Evolutionary conservation across 352 stramenopile species (phyloP), one percentile per base, ranked within the genome.

Genomic region (Phytophthora podocarpi): DNA sequence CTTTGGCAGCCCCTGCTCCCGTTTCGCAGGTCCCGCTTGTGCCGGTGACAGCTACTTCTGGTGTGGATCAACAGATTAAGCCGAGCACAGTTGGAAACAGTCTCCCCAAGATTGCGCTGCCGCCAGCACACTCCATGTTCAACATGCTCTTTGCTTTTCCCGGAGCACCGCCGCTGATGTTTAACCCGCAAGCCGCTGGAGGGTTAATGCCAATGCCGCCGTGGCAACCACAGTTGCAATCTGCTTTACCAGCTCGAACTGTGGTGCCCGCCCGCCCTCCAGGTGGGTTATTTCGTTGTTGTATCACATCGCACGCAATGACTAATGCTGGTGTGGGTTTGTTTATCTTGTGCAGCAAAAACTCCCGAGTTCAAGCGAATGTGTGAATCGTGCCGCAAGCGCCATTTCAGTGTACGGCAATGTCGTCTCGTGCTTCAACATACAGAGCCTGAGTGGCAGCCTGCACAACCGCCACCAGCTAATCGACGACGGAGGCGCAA

Each of bases 391-490:
- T 93, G 84, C 50, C 76, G 79, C 10, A 86, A 88, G 28, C 59
- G 78, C 31, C 84, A 93, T 43, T 76, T 81, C 13, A 90, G 84
- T 43, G 53, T 90, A 27, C 74, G 85, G 18, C 67, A 80, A 35
- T 93, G 84, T 51, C 84, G 84, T 16, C 75, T 86, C n/a, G 74
- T 77, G 15, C 70, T 89, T 8, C 72, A 80, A 20, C 84, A 93
- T 59, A 90, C 72, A 34, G 73, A 74, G 16, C 80, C 84, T 5
- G 84, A 93, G 61, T 93, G 84, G 84, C 70, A 85, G 12, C 66
- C 65, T 48, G 35, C 48, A 30, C 40, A 74, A 45, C 52, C 43
- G 16, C 50, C 71, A 40, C 35, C 66, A 40, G 20, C 68, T 24
- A 67, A 62, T 37, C 52, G 54, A 36, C 58, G 57, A 40, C 50